These are phyloP conservation scores for Trichomonas gallinae DNA, from an alignment of 208 protist genomes.

Conservation along the genomic window DNA sequence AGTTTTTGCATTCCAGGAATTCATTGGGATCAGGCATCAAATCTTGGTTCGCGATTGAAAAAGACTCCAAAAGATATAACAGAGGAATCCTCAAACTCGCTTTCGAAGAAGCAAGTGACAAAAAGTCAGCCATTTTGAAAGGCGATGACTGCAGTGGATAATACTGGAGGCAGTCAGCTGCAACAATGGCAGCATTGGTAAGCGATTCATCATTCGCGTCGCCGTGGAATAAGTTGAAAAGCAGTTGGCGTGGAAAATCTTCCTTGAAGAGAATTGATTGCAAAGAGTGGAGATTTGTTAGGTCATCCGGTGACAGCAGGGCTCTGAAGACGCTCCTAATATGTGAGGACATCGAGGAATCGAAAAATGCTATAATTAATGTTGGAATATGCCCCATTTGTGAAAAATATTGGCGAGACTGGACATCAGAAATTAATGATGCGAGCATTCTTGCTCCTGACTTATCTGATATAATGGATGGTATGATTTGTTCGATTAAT, in stretches of 20 bases:
- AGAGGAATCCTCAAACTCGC: neutral
- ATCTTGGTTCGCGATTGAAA: neutral
- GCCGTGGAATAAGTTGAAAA: neutral
- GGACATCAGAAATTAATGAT: neutral
- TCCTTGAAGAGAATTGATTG: neutral
- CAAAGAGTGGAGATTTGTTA: neutral
- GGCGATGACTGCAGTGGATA: neutral
- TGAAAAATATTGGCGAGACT: neutral
- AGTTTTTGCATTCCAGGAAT: neutral
- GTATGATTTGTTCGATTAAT: constrained; percentile 18
- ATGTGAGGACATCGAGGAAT: neutral
- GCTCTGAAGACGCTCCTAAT: neutral
- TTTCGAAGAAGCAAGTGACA: neutral
- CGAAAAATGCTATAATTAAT: neutral
- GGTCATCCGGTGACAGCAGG: neutral
- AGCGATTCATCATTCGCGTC: neutral
- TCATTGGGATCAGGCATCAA: neutral
- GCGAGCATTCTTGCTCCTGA: neutral
- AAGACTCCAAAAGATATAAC: neutral
- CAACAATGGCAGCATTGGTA: neutral
- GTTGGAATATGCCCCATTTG: constrained; percentile 11
- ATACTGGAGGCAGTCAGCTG: neutral
- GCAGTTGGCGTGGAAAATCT: neutral
- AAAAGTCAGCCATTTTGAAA: neutral
- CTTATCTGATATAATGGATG: neutral